These are phyloP conservation scores for Sporodiniella umbellata DNA, from an alignment of 371 early-diverging fungal species.

Conservation along the genomic window DNA sequence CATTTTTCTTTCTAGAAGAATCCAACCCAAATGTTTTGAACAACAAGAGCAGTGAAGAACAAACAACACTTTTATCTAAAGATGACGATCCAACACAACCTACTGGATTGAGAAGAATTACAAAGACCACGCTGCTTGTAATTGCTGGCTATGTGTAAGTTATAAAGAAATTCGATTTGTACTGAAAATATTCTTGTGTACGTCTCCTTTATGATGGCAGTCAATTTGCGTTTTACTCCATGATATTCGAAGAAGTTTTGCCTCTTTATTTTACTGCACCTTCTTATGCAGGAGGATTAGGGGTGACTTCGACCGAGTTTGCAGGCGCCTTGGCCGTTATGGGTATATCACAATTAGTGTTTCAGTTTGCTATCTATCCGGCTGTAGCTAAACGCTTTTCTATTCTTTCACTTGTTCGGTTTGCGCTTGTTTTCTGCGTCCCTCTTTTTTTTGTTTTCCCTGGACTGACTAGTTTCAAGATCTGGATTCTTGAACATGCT, in stretches of 20 bases:
- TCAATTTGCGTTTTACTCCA: constrained; percentile 62
- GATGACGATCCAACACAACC: neutral
- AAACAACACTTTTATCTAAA: constrained; percentile 2
- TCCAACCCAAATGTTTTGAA: constrained; percentile 45
- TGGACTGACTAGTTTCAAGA: constrained; percentile 25
- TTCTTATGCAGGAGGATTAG: constrained; percentile 46
- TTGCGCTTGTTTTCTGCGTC: constrained; percentile 35
- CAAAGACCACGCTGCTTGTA: constrained; percentile 24
- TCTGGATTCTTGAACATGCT: constrained; percentile 18
- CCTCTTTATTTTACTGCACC: constrained; percentile 61
- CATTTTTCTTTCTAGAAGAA: constrained; percentile 73
- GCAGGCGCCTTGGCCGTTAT: constrained; percentile 42
- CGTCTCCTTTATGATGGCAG: too few relatives aligned
- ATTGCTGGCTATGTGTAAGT: constrained; percentile 45
- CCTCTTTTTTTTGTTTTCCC: constrained; percentile 47
- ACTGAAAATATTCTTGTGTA: too few relatives aligned
- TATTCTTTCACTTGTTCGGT: constrained; percentile 31
- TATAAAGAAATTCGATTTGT: too few relatives aligned
- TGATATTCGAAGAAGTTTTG: constrained; percentile 75
- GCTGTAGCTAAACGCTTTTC: constrained; percentile 35
- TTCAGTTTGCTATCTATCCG: constrained; percentile 58
- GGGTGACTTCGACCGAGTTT: constrained; percentile 38
- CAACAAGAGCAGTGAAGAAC: constrained; percentile 6
- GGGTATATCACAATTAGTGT: constrained; percentile 47
- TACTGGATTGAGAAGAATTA: constrained; percentile 10